Evolutionary conservation across 2,329 filamentous ascomycete genomes (phyloP).

Genomic region (Penicillium thymicola): DNA sequence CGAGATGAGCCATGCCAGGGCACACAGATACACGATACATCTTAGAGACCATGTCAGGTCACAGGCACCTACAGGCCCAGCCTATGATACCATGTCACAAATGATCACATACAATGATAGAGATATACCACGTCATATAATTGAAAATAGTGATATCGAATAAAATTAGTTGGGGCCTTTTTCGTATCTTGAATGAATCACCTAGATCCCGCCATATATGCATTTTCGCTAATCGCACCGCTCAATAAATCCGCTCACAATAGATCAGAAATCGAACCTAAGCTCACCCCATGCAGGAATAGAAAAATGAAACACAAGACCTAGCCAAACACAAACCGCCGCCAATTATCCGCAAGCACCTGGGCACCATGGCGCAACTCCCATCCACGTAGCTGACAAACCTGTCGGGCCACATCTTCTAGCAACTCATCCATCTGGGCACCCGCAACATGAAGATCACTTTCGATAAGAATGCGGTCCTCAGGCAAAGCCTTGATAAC

Average conservation of each 20-base stretch:
- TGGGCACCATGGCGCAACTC: constrained; percentile 65
- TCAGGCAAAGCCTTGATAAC: constrained; percentile 71
- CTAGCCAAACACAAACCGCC: constrained; percentile 67
- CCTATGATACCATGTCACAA: constrained; percentile 22
- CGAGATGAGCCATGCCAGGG: constrained; percentile 24
- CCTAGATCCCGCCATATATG: background rate
- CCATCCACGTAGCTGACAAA: constrained; percentile 81
- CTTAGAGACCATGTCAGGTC: constrained; percentile 4
- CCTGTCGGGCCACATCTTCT: constrained; percentile 69
- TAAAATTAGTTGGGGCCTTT: background rate
- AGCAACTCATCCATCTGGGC: constrained; percentile 73
- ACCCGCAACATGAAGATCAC: constrained; percentile 82
- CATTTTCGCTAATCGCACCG: background rate
- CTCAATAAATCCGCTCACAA: background rate
- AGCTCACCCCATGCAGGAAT: background rate
- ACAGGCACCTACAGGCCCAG: constrained; percentile 1
- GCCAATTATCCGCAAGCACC: constrained; percentile 71
- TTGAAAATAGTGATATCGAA: constrained; percentile 3
- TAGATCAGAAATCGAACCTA: background rate
- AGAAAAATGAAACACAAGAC: background rate
- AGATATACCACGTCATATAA: constrained; percentile 21
- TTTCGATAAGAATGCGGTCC: constrained; percentile 78
- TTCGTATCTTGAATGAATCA: background rate
- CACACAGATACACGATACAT: constrained; percentile 7
- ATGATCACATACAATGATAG: constrained; percentile 21